Evolutionary conservation across 176 grass and related monocot species (phyloP).

Genomic region (Musa schizocarpa): DNA sequence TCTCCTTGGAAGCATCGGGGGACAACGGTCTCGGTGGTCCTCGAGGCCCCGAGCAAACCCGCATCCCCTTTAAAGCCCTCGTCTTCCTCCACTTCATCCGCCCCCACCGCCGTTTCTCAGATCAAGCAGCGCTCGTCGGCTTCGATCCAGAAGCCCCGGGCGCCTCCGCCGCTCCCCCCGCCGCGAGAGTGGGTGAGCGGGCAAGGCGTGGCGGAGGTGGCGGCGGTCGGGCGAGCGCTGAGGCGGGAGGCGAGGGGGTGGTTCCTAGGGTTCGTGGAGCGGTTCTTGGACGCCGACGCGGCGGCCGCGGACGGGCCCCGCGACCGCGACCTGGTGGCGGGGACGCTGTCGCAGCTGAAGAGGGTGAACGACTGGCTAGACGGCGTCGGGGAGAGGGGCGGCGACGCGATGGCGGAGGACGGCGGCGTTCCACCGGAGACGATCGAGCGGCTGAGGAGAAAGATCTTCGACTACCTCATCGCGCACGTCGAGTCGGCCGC

Average conservation of each 20-base stretch:
- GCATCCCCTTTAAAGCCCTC: slow-evolving; percentile 30
- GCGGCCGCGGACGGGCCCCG: slow-evolving; percentile 28
- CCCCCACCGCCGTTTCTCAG: background rate
- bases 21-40: slow-evolving; percentile 38
- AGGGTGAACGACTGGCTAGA: slow-evolving; percentile 89
- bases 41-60: slow-evolving; percentile 29
- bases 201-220: slow-evolving; percentile 47
- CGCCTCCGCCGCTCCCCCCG: background rate
- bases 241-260: slow-evolving; percentile 54
- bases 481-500: slow-evolving; percentile 47
- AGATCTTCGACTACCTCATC: slow-evolving; percentile 86
- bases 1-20: background rate
- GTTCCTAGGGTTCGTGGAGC: slow-evolving; percentile 91
- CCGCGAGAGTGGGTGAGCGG: slow-evolving; percentile 51
- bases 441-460: slow-evolving; percentile 65
- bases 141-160: slow-evolving; percentile 21
- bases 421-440: slow-evolving; percentile 46
- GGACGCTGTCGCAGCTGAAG: slow-evolving; percentile 87
- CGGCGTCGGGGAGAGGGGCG: slow-evolving; percentile 29
- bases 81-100: background rate
- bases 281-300: slow-evolving; percentile 70
- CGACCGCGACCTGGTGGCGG: slow-evolving; percentile 60
- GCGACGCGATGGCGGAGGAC: background rate
- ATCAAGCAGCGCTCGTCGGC: slow-evolving; percentile 23
- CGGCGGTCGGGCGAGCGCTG: slow-evolving; percentile 53